These are phyloP conservation scores for Coemansia sp. DNA, from an alignment of 192 early-diverging fungal species.

Conservation along the genomic window DNA sequence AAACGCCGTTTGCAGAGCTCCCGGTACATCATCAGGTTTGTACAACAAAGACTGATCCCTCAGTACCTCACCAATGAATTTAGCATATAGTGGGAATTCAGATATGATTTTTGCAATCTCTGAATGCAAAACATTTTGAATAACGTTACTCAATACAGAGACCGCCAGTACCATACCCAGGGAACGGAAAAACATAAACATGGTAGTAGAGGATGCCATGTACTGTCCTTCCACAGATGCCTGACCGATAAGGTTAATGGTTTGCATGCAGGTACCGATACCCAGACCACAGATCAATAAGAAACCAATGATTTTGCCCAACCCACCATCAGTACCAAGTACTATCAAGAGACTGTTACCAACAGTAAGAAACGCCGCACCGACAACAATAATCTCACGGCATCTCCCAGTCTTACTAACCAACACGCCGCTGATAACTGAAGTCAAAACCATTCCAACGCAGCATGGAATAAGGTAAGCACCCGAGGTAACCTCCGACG, in stretches of 20 bases:
- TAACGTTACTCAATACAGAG: slow-evolving; percentile 54
- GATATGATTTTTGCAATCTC: slow-evolving; percentile 19
- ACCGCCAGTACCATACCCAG: slow-evolving; percentile 58
- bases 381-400: slow-evolving; percentile 62
- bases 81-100: slow-evolving; percentile 20
- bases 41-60: slow-evolving; percentile 21
- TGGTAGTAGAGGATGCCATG: slow-evolving; percentile 63
- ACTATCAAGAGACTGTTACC: slow-evolving; percentile 64
- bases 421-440: slow-evolving; percentile 59
- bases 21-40: neutral
- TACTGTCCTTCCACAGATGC: slow-evolving; percentile 55
- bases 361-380: slow-evolving; percentile 55
- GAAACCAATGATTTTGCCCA: slow-evolving; percentile 59
- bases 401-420: slow-evolving; percentile 58
- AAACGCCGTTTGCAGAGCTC: neutral
- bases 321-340: slow-evolving; percentile 43
- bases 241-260: slow-evolving; percentile 66
- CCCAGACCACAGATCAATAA: slow-evolving; percentile 71
- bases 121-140: slow-evolving; percentile 55
- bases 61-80: slow-evolving; percentile 8
- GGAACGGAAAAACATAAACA: slow-evolving; percentile 61
- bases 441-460: slow-evolving; percentile 16
- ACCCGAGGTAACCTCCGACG: slow-evolving; percentile 23
- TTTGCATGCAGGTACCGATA: slow-evolving; percentile 68
- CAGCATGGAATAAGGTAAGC: slow-evolving; percentile 27